These are phyloP conservation scores for Kingdonia uniflora DNA, from an alignment of 164 flowering plant species.

Conservation along the genomic window DNA sequence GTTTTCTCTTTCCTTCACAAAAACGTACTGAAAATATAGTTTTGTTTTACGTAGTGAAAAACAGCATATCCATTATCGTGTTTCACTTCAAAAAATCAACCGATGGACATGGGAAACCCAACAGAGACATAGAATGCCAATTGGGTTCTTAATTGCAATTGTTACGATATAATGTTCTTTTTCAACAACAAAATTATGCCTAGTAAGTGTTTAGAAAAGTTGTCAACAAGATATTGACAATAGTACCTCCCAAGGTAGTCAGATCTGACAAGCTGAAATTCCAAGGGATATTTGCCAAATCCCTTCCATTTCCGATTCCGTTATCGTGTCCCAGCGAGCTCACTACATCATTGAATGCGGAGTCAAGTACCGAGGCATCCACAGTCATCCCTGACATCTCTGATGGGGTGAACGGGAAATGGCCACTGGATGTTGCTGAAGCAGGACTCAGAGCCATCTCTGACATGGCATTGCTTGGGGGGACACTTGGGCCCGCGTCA, in stretches of 20 bases:
- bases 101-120: too few species aligned
- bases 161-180: too few species aligned
- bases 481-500: conserved; percentile 38
- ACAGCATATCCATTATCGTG: too few species aligned
- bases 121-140: too few species aligned
- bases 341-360: conserved; percentile 81
- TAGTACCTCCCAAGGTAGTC: conserved; percentile 84
- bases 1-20: too few species aligned
- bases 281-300: conserved; percentile 87
- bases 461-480: conserved; percentile 61
- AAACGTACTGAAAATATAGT: too few species aligned
- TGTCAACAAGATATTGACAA: too few species aligned
- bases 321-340: conserved; percentile 62
- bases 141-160: too few species aligned
- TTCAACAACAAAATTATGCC: too few species aligned
- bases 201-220: too few species aligned
- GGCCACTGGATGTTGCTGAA: conserved; percentile 91
- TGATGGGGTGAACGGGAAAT: conserved; percentile 81
- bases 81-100: too few species aligned
- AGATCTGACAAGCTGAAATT: conserved; percentile 89
- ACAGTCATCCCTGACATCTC: conserved; percentile 88
- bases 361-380: conserved; percentile 73
- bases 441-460: conserved; percentile 93
- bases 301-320: conserved; percentile 61
- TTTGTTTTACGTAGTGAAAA: too few species aligned